Conservation (phyloP, 2,329 filamentous ascomycete genomes). For the Alternaria ethzedia region DNA sequence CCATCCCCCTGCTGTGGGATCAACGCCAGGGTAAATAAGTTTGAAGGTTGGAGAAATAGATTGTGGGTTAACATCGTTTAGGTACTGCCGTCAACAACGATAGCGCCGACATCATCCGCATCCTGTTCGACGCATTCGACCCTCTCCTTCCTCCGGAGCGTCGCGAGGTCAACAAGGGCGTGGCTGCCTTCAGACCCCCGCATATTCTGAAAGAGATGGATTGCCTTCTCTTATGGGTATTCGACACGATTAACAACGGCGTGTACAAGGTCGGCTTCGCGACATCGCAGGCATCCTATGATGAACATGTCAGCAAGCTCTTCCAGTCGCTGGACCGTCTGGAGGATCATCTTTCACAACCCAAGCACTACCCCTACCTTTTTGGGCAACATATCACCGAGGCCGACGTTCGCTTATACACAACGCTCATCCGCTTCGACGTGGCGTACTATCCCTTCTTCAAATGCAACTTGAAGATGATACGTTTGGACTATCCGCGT, state of each 20-base stretch:
- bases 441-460: slow-evolving; percentile 62
- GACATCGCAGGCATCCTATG: slow-evolving; percentile 81
- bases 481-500: slow-evolving; percentile 80
- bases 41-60: neutral
- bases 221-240: slow-evolving; percentile 79
- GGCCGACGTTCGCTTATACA: slow-evolving; percentile 56
- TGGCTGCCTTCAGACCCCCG: slow-evolving; percentile 71
- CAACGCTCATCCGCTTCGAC: slow-evolving; percentile 67
- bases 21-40: slow-evolving; percentile 58
- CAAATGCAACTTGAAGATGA: slow-evolving; percentile 83
- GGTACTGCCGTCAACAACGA: slow-evolving; percentile 47
- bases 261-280: slow-evolving; percentile 76
- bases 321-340: slow-evolving; percentile 79
- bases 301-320: slow-evolving; percentile 71
- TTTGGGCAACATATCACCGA: slow-evolving; percentile 68
- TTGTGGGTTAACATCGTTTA: slow-evolving; percentile 16
- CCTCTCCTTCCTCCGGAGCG: slow-evolving; percentile 53
- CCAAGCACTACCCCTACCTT: slow-evolving; percentile 67
- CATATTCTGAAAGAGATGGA: slow-evolving; percentile 74
- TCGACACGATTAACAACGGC: slow-evolving; percentile 65
- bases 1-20: slow-evolving; percentile 79
- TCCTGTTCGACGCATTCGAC: slow-evolving; percentile 44
- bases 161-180: slow-evolving; percentile 59
- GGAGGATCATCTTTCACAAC: slow-evolving; percentile 70
- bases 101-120: slow-evolving; percentile 43